These are phyloP conservation scores for Cynara cardunculus DNA, from an alignment of 129 eudicot species.

Conservation along the genomic window DNA sequence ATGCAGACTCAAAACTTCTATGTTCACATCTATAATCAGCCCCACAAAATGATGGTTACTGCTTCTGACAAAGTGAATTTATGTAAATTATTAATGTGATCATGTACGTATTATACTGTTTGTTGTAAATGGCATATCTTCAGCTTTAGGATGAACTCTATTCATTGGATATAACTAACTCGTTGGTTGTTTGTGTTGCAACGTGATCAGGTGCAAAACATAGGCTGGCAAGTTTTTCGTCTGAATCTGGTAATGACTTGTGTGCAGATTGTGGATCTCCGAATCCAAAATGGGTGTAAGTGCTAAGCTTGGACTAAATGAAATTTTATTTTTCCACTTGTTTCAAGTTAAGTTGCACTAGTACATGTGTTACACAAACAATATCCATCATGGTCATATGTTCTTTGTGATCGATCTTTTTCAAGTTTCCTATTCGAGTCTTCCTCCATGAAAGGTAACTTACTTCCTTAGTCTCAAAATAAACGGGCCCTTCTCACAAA, in stretches of 20 bases:
- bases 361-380: not conserved
- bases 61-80: not conserved
- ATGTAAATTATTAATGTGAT: conserved; percentile 2
- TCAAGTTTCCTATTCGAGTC: not conserved
- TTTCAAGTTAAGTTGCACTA: not conserved
- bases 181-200: conserved; percentile 9
- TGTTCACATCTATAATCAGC: not conserved
- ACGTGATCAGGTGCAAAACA: conserved; percentile 45
- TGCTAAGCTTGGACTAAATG: not conserved
- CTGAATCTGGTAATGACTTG: conserved; percentile 54
- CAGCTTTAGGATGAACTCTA: not conserved
- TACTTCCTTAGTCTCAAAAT: not conserved
- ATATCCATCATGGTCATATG: not conserved
- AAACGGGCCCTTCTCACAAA: not conserved
- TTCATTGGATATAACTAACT: not conserved
- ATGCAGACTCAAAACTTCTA: not conserved
- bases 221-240: conserved; percentile 52
- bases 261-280: conserved; percentile 97
- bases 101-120: not conserved
- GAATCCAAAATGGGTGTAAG: conserved; percentile 98
- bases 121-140: not conserved
- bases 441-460: not conserved
- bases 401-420: not conserved
- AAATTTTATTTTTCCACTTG: not conserved
- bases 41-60: not conserved